Percentiles rank a stretch among this genome's conserved stretches.
Evolutionary conservation across 2,329 filamentous ascomycete genomes (phyloP).

Genomic region (Trichoderma sp.): DNA sequence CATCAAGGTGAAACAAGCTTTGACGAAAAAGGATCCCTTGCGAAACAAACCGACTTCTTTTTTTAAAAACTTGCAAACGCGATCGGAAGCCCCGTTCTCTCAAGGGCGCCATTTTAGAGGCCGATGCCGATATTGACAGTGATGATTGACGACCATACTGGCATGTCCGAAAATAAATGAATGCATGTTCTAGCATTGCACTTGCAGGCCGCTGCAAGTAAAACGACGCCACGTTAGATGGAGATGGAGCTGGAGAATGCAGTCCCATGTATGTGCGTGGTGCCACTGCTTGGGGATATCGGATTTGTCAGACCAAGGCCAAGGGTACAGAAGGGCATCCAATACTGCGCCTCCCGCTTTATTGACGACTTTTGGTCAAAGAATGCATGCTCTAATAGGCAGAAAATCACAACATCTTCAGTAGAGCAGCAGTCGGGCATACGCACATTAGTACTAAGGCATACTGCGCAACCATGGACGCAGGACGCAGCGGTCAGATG

Average conservation of each 20-base stretch:
- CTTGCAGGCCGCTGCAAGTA: neutral
- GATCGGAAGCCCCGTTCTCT: neutral
- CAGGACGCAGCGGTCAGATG: slow-evolving; percentile 22
- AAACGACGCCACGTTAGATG: slow-evolving; percentile 15
- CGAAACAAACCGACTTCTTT: neutral
- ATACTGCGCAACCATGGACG: neutral
- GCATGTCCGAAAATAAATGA: neutral
- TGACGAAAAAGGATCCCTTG: slow-evolving; percentile 1
- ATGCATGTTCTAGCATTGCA: neutral
- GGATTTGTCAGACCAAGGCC: slow-evolving; percentile 11
- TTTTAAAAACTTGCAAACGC: neutral
- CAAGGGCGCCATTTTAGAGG: neutral
- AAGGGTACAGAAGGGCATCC: neutral
- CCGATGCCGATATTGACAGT: slow-evolving; percentile 4
- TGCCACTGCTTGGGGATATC: neutral
- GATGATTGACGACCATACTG: neutral
- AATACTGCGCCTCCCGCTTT: neutral
- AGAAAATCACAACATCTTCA: neutral
- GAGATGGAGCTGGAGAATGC: neutral
- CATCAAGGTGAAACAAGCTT: slow-evolving; percentile 10
- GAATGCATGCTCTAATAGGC: neutral
- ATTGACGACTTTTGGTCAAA: neutral
- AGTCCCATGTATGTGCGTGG: neutral
- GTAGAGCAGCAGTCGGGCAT: neutral
- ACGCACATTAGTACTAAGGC: neutral